phyloP scores from a whole-genome alignment of 2,329 filamentous ascomycete genomes.

The Penicillium hesseltinei region DNA sequence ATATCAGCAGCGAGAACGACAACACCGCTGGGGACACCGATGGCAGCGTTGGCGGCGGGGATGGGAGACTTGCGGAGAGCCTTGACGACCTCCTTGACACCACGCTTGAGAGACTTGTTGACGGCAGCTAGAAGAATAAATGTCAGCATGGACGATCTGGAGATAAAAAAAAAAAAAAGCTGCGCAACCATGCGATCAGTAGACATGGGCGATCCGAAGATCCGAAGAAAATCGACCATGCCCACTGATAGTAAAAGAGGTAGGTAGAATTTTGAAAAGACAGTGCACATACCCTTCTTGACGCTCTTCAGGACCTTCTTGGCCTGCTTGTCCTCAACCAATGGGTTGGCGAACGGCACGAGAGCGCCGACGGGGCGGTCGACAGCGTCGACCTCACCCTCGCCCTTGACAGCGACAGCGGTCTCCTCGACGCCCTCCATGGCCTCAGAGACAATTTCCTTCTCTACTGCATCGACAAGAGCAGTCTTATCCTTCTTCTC shows the following conservation, averaged over 20 bases:
- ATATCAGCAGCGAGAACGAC: constrained; percentile 96
- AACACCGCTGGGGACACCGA: constrained; percentile 65
- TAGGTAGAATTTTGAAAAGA: neutral
- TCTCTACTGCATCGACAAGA: constrained; percentile 41
- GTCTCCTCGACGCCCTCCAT: constrained; percentile 37
- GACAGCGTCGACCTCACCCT: constrained; percentile 27
- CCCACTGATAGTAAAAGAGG: neutral
- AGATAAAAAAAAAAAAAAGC: constrained; percentile 6
- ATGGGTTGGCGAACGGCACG: constrained; percentile 51
- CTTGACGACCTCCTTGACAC: constrained; percentile 99
- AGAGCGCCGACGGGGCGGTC: constrained; percentile 46
- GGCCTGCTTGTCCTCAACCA: constrained; percentile 51
- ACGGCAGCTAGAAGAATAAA: constrained; percentile 69
- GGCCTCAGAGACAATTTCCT: constrained; percentile 39
- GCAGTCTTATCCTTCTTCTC: constrained; percentile 44
- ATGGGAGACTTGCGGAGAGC: constrained; percentile 86
- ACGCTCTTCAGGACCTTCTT: constrained; percentile 54
- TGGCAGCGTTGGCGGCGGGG: constrained; percentile 62
- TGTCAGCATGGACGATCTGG: constrained; percentile 19
- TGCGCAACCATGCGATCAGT: neutral
- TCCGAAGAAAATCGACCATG: neutral
- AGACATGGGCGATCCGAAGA: neutral
- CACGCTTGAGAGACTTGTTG: constrained; percentile 91
- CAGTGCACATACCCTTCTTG: constrained; percentile 47
- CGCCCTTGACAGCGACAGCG: constrained; percentile 23